Base-by-base conservation (phyloP, 2,329 filamentous ascomycete species). In the Emmonsiellopsis sp. region DNA sequence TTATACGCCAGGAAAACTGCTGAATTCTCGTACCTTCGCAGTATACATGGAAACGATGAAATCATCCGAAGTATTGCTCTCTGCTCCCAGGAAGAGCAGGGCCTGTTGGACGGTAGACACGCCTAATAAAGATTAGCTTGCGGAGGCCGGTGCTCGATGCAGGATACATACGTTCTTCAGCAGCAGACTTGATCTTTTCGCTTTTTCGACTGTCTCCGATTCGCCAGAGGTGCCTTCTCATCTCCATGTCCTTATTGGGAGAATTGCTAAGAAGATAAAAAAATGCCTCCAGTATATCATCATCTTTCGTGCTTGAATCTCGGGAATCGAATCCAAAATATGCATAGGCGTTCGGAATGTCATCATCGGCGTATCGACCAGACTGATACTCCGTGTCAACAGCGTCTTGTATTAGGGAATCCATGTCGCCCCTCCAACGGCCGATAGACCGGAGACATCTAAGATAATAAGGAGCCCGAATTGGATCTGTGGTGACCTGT, bases 51-150 rank as follows among this genome's bases (percentile, higher is more conserved):
- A 75, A 48, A 77, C 68, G 39, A 85, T 71, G 57, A 79, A 80
- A 47, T 83, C 79, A 61, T 85, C 82, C 2, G 73, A 61, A 8
- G 74, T 77, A 9, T 68, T 67, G 32, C 68, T 65, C 50, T 74
- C 69, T 9, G 81, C 77, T 6, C 76, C 79, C 10, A 87, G 72
- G 69, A 79, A 87, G 10, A 77, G 70, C 34, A 85, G 71, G 1
- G 85, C 85, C 62, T 86, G 81, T 45, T 82, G 76, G 53, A 80
- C 78, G n/a, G 77, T 82, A 56, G 83, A 77, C 32, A 85, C 73
- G 11, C 73, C 73, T 75, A 56, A 49, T 42, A 47, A 42, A 44
- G n/a, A 51, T 55, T 34, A 55, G 37, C 45, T 42, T 17, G 52
- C 8, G 14, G 43, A 8, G 45, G 10, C 33, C 13, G 9, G 33